These are phyloP conservation scores for Diaporthe sp. DNA, from an alignment of 2,329 filamentous ascomycete genomes.

Conservation along the genomic window DNA sequence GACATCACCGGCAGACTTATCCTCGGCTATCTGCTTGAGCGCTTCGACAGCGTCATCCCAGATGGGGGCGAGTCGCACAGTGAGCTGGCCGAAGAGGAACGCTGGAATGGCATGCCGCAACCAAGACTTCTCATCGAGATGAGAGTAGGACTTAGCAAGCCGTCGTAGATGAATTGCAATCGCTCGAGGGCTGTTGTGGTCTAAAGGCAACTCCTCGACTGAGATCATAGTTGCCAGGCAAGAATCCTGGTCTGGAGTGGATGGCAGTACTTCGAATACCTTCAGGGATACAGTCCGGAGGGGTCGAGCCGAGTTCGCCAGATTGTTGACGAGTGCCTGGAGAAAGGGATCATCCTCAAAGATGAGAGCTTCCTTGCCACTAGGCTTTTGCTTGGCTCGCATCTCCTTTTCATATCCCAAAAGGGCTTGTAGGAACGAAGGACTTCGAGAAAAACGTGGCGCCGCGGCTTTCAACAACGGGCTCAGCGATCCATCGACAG, in stretches of 20 bases:
- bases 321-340: constrained; percentile 76
- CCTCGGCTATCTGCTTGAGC: constrained; percentile 80
- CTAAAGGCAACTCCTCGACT: constrained; percentile 84
- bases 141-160: constrained; percentile 74
- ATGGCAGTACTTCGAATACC: constrained; percentile 75
- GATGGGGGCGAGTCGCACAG: constrained; percentile 84
- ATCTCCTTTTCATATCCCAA: constrained; percentile 65
- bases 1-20: constrained; percentile 78
- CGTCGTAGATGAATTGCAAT: constrained; percentile 90
- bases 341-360: constrained; percentile 73
- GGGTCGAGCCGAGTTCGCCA: constrained; percentile 81
- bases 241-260: constrained; percentile 62
- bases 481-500: constrained; percentile 72
- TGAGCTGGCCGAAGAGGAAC: constrained; percentile 91
- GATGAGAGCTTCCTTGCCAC: constrained; percentile 59
- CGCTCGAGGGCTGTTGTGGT: constrained; percentile 79
- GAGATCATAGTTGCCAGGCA: constrained; percentile 77
- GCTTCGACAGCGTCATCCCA: constrained; percentile 88
- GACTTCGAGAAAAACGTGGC: constrained; percentile 73
- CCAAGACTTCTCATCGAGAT: constrained; percentile 72
- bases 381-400: constrained; percentile 44
- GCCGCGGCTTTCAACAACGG: constrained; percentile 76
- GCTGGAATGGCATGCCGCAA: constrained; percentile 80
- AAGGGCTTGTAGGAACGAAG: constrained; percentile 76
- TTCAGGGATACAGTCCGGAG: constrained; percentile 81